Evolutionary conservation across 2,329 filamentous ascomycete species (phyloP), one percentile per base, ranked within the genome.

Genomic region (Neonectria ditissima): DNA sequence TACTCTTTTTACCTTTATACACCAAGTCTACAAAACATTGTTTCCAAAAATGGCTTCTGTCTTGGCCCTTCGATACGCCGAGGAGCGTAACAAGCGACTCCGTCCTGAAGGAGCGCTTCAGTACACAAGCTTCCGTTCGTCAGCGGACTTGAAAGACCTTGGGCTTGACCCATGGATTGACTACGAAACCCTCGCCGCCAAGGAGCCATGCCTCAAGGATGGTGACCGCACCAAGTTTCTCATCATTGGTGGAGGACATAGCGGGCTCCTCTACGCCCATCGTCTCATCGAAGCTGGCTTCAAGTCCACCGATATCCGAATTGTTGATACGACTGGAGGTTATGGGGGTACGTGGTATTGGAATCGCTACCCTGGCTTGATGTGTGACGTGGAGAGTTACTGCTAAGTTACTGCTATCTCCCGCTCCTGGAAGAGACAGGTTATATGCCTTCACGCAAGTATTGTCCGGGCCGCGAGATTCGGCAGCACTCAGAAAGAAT

Each of bases 371-470:
- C 83, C 83, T 0, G 83, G 82, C 0, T 69, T 84, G 6, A 78
- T 80, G 66, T 90, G 87, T 70, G 88, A 91, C 68, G 76, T 88
- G 3, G 88, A 91, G 73, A 81, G 81, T 55, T 89, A 86, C 67
- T 79, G 82, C 16, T 90, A 90, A n/a, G n/a, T n/a, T n/a, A n/a
- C n/a, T n/a, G n/a, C n/a, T n/a, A n/a, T 68, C 75, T 89, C 75
- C 87, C 87, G 4, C 75, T 88, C 11, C 79, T 90, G 1, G 87
- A 90, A 64, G 86, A 89, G 73, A 87, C 81, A 1, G 83, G 83
- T 0, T 89, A 87, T 69, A 82, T 89, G 73, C 88, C 88, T 0
- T 83, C 77, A 7, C 78, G 84, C 34, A 80, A 81, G 48, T 86
- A 85, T 64, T 74, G 80, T 0, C 74, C 74, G 11, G 83, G 81